These are phyloP conservation scores for Selenicereus undatus DNA, from an alignment of 148 eudicot species.

Conservation along the genomic window DNA sequence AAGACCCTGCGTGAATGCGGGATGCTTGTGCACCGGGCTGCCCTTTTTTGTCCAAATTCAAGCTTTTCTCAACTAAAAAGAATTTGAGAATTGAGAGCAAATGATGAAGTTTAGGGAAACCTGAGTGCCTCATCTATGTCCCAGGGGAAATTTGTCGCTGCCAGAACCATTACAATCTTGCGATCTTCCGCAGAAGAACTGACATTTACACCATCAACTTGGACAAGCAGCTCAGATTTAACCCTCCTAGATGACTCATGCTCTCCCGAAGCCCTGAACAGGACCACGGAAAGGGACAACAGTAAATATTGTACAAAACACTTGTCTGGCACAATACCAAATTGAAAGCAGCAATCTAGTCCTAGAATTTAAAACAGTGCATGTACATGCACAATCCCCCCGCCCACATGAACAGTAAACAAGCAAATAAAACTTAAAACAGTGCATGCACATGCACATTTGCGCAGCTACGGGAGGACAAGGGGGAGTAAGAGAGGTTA, in stretches of 20 bases:
- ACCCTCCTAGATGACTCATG: conserved; percentile 99
- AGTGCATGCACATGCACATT: conserved; percentile 3
- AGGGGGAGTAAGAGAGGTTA: not conserved
- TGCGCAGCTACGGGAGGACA: not conserved
- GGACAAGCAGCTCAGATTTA: conserved; percentile 96
- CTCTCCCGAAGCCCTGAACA: conserved; percentile 92
- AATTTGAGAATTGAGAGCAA: too few relatives aligned
- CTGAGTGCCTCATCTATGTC: conserved; percentile 98
- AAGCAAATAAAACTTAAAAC: not conserved
- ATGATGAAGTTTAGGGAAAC: conserved; percentile 28
- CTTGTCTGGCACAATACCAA: not conserved
- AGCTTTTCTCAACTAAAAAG: not conserved
- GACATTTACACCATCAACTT: conserved; percentile 91
- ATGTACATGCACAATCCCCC: conserved; percentile 4
- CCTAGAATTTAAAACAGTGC: not conserved
- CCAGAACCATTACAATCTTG: conserved; percentile 97
- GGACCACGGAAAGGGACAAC: not conserved
- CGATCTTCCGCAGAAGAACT: conserved; percentile 89
- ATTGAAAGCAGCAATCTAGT: not conserved
- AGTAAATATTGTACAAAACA: conserved; percentile 5
- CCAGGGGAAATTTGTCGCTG: conserved; percentile 99
- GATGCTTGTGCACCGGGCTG: too few relatives aligned
- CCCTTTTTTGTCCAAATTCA: not conserved
- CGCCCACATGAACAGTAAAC: not conserved
- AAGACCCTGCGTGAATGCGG: too few relatives aligned